These are phyloP conservation scores for Geotrichum candidum DNA, from an alignment of 1,139 yeast species.

Conservation along the genomic window DNA sequence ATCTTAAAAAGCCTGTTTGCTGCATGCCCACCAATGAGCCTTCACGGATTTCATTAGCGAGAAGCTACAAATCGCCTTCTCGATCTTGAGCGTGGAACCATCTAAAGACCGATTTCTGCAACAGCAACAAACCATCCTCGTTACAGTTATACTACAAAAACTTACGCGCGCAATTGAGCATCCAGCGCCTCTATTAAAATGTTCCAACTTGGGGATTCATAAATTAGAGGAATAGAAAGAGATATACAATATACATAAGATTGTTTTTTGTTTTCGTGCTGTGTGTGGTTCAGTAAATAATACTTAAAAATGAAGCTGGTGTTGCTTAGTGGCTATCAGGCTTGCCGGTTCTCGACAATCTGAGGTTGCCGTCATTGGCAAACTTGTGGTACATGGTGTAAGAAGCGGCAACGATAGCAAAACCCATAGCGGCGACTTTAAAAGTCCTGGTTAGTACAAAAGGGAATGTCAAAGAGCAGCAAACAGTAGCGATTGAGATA, in stretches of 20 bases:
- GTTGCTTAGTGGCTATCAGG: constrained; percentile 5
- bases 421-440: constrained; percentile 31
- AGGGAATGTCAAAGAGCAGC: neutral
- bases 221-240: no score
- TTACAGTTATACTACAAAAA: neutral
- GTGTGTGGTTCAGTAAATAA: neutral
- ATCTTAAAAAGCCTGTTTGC: no score
- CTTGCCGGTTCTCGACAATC: constrained; percentile 24
- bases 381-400: constrained; percentile 28
- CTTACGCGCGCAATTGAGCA: neutral
- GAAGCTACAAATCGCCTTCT: no score
- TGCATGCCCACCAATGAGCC: no score
- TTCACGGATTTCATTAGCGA: no score
- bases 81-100: no score
- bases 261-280: neutral
- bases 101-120: neutral
- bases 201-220: neutral
- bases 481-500: constrained; percentile 1
- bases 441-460: neutral
- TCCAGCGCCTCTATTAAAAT: neutral
- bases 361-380: constrained; percentile 25
- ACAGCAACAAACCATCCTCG: neutral
- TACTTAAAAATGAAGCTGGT: neutral
- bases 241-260: neutral
- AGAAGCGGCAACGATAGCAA: constrained; percentile 27